Evolutionary conservation across 306 rosid genomes (phyloP).

Genomic region (Ormosia emarginata): DNA sequence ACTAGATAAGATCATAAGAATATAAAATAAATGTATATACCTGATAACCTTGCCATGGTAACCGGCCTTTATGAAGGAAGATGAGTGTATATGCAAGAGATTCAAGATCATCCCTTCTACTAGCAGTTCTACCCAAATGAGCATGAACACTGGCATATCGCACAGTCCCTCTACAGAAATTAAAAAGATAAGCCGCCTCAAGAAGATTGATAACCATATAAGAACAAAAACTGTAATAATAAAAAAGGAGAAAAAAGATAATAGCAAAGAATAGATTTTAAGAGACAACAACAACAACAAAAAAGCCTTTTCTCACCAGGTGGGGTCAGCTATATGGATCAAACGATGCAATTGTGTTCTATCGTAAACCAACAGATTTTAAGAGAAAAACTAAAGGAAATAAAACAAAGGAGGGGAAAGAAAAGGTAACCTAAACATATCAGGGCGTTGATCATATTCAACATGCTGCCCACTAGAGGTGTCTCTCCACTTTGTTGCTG

Average conservation of each 20-base stretch:
- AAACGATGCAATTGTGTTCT: no score
- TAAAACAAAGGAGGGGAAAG: not conserved
- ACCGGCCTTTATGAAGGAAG: conserved; percentile 83
- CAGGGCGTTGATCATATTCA: conserved; percentile 95
- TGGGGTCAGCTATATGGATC: no score
- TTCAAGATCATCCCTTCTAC: conserved; percentile 95
- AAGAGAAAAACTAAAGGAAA: not conserved
- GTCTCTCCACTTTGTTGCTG: conserved; percentile 95
- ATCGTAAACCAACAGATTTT: not conserved
- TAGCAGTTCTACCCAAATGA: conserved; percentile 94
- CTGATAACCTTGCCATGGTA: conserved; percentile 98
- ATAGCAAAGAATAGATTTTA: not conserved
- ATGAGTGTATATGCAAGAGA: conserved; percentile 93
- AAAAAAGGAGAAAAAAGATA: conserved; percentile 31
- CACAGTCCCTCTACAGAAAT: conserved; percentile 73
- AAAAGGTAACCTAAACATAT: conserved; percentile 75
- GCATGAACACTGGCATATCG: conserved; percentile 98
- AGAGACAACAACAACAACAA: no score
- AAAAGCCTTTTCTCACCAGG: no score
- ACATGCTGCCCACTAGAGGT: conserved; percentile 75
- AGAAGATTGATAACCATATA: conserved; percentile 4
- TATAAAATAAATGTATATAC: conserved; percentile 32
- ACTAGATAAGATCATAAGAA: conserved; percentile 14
- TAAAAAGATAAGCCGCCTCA: not conserved
- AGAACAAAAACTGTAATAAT: conserved; percentile 18